Base-by-base conservation (phyloP, 73 alveolate genomes). In the Breviolum minutum region DNA sequence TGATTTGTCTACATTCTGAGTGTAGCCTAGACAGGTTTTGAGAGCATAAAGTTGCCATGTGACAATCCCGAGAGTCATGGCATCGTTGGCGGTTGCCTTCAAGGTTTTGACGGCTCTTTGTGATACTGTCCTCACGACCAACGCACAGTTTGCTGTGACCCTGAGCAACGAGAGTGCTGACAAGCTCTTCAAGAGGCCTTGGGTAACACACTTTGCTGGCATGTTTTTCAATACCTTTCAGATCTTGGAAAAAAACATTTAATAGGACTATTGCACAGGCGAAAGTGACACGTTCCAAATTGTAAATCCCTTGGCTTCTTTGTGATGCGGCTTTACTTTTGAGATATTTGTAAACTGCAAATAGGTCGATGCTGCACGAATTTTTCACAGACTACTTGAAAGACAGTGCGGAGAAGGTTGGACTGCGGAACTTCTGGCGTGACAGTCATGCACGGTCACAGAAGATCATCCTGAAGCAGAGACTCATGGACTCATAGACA, bases 101-200 rank as follows among this genome's bases (percentile, higher is more conserved):
- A 27, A 88, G 95, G 95, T 88, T 54, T 32, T 88, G 86, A 88
- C 95, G 62, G 95, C 95, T 9, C 95, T 88, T 6, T 88, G 95
- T 26, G 95, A 88, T 76, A 88, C 95, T 2, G 95, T 88, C 30
- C 95, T 88, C 71, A 88, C 95, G 32, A 88, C 95, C 54, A 88
- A 88, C 63, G 95, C 95, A 20, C 81, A 88, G 30, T 88, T 88
- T 32, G 95, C 95, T 6, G 81, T 88, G 54, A 64, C 86, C 95
- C 17, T 61, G 85, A 88, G 95, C 95, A 88, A 88, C 30, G 95
- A 88, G 64, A 88, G 85, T 29, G 95, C 95, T 26, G 95, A 88
- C 63, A 88, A 71, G 95, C 95, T 88, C 86, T 88, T 88, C 95
- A 88, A 88, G 95, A 88, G 95, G 95, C 61, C 20, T 17, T 83